Evolutionary conservation across 2,329 filamentous ascomycete genomes (phyloP).

Genomic region (Colletotrichum cereale): DNA sequence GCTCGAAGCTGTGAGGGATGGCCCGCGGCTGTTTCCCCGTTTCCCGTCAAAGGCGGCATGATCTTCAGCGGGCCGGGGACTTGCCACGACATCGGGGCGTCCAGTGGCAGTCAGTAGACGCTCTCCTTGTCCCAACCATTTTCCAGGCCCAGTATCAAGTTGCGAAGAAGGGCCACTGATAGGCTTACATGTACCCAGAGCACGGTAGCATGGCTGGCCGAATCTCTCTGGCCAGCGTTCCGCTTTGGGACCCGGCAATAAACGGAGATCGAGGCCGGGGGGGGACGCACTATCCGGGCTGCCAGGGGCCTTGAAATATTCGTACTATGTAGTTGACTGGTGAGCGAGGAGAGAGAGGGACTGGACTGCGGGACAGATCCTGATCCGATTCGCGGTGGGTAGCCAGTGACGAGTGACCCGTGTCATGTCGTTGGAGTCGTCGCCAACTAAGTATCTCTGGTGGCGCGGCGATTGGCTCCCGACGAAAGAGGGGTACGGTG

Average conservation of each 20-base stretch:
- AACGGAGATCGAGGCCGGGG: constrained; percentile 33
- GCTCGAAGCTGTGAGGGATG: background rate
- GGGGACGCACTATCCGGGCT: background rate
- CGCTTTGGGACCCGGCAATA: constrained; percentile 27
- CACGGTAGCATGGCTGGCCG: constrained; percentile 18
- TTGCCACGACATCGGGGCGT: constrained; percentile 29
- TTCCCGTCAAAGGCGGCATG: constrained; percentile 23
- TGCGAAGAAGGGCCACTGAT: background rate
- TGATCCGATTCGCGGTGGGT: background rate
- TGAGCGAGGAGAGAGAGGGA: constrained; percentile 11
- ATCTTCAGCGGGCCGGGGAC: constrained; percentile 38
- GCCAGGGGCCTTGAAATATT: background rate
- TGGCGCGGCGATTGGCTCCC: constrained; percentile 28
- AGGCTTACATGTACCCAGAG: constrained; percentile 3
- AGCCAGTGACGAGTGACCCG: constrained; percentile 27
- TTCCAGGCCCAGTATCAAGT: background rate
- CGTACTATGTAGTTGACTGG: background rate
- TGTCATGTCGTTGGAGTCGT: constrained; percentile 34
- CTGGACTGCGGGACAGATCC: constrained; percentile 3
- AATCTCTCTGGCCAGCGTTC: constrained; percentile 8
- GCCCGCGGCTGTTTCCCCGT: constrained; percentile 7
- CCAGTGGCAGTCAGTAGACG: background rate
- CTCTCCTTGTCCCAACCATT: background rate
- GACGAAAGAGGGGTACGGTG: constrained; percentile 31
- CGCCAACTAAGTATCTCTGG: constrained; percentile 28